Evolutionary conservation across 805 yeast genomes (phyloP).

Genomic region (Candida oleophila): DNA sequence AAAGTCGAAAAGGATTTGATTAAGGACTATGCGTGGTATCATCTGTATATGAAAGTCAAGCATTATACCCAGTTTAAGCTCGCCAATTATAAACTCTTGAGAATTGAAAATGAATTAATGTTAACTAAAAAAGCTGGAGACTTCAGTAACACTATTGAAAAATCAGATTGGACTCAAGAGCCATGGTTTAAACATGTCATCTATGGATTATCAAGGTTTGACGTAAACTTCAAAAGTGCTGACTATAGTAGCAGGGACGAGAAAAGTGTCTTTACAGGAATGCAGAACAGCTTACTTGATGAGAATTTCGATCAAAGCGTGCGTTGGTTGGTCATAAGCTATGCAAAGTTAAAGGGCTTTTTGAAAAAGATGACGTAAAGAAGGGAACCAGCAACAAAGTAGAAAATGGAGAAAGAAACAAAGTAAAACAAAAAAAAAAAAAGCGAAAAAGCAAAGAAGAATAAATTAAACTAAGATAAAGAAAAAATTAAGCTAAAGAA

Average conservation of each 20-base stretch:
- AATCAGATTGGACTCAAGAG: neutral
- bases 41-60: conserved; percentile 54
- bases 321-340: conserved; percentile 22
- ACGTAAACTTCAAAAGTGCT: conserved; percentile 6
- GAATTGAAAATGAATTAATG: conserved; percentile 29
- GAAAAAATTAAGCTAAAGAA: neutral
- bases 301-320: conserved; percentile 22
- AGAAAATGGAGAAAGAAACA: neutral
- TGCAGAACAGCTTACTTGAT: conserved; percentile 18
- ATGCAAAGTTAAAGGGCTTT: conserved; percentile 21
- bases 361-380: conserved; percentile 15
- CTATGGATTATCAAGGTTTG: conserved; percentile 20
- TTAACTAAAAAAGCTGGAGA: conserved; percentile 15
- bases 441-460: neutral
- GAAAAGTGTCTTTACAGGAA: conserved; percentile 19
- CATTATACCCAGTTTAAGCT: conserved; percentile 57
- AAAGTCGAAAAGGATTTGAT: conserved; percentile 50
- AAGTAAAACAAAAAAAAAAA: neutral
- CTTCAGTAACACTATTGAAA: conserved; percentile 11
- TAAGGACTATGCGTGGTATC: conserved; percentile 80
- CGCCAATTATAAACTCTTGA: conserved; percentile 51
- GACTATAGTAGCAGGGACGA: conserved; percentile 7
- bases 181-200: conserved; percentile 18
- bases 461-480: neutral
- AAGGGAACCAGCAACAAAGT: neutral